phyloP scores from a whole-genome alignment of 2,329 filamentous ascomycete species.

The Colletotrichum lupini region DNA sequence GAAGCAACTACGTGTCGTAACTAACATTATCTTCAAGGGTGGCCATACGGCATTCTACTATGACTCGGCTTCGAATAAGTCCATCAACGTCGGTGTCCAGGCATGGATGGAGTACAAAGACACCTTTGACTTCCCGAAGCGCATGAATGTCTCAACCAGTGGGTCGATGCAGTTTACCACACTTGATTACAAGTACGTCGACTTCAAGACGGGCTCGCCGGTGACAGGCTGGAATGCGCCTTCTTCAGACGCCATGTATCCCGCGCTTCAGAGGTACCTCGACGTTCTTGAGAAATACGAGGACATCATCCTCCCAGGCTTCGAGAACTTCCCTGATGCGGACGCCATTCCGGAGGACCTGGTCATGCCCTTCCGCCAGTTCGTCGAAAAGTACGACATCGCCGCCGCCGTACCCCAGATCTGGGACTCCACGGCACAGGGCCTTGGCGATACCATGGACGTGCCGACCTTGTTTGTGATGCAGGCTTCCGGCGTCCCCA shows the following conservation, averaged over 20 bases:
- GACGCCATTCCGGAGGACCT: slow-evolving; percentile 57
- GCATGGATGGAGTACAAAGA: slow-evolving; percentile 45
- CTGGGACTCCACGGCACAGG: slow-evolving; percentile 36
- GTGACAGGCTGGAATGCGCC: slow-evolving; percentile 42
- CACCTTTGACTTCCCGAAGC: slow-evolving; percentile 44
- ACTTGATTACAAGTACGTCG: slow-evolving; percentile 41
- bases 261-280: slow-evolving; percentile 44
- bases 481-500: slow-evolving; percentile 35
- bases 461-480: slow-evolving; percentile 36
- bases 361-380: slow-evolving; percentile 58
- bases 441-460: slow-evolving; percentile 37
- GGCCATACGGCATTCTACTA: slow-evolving; percentile 46
- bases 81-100: slow-evolving; percentile 38
- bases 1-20: not conserved
- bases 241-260: slow-evolving; percentile 35
- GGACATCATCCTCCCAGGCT: slow-evolving; percentile 47
- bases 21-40: slow-evolving; percentile 36
- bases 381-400: slow-evolving; percentile 59
- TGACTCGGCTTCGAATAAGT: slow-evolving; percentile 41
- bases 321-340: slow-evolving; percentile 53
- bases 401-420: slow-evolving; percentile 49
- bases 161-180: slow-evolving; percentile 41
- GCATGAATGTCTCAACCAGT: slow-evolving; percentile 44
- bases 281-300: slow-evolving; percentile 45
- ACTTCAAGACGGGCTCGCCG: slow-evolving; percentile 49